Evolutionary conservation across 306 rosid genomes (phyloP), one percentile per base, ranked within the genome.

Genomic region (Vicia sativa): DNA sequence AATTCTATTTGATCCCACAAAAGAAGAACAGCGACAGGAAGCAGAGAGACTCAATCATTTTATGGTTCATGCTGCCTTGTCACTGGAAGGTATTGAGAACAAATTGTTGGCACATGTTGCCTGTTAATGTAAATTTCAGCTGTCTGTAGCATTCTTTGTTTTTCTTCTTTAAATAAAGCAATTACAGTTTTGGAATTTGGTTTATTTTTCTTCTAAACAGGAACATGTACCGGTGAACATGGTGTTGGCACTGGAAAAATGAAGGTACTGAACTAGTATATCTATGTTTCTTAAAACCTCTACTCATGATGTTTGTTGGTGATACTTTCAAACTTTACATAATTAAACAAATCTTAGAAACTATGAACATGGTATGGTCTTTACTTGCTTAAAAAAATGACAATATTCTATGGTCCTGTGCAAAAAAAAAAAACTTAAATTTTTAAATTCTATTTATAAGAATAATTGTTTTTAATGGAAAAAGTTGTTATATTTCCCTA

Each of bases 211-310:
- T 63, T 73, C 74, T 39, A 49, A 68, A 62, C 84, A 92, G 96
- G 98, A 81, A 92, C 96, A 13, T 92, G 98, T 74, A 87, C 96
- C 0, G 98, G 98, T 7, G 98, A 92, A 70, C 98, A 92, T 70
- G 98, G 98, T 44, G 96, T 90, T 55, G 96, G 98, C 64, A 92
- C 96, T 1, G 98, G 98, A 69, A 92, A 92, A 83, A 79, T 90
- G 91, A 92, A 92, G 98, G 98, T 89, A 84, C 37, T 25, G 69
- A 65, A 16, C 18, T 57, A 14, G 9, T 25, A 21, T 16, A 44
- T 65, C 11, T 69, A 1, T 69, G 42, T 4, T 68, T 69, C 58
- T 31, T 61, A 15, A 41, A 60, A 63, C 43, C 31, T 62, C 2
- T 41, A 4, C 26, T 43, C 45, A 29, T 6, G 66, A 35, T 74